A percentile compares a stretch with the other conserved stretches of the same genome.
Conservation (phyloP, 345 rosid species). For the Acer campestre region DNA sequence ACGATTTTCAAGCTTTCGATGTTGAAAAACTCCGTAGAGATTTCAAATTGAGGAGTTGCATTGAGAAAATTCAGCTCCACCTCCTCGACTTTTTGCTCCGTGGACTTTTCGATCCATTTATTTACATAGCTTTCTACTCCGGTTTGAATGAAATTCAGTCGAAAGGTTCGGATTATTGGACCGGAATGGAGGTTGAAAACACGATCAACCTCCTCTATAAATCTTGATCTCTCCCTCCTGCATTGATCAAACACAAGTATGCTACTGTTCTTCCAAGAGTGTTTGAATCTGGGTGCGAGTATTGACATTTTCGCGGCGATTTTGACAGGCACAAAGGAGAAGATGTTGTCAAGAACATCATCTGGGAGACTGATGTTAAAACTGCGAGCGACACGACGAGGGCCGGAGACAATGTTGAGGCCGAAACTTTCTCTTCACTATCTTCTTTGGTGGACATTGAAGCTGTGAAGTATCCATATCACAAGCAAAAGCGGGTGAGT, state of each 20-base stretch:
- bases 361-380: neutral
- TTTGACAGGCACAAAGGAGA: constrained; percentile 23
- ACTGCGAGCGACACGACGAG: neutral
- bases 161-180: neutral
- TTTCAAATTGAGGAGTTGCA: too few relatives aligned
- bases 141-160: constrained; percentile 7
- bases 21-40: neutral
- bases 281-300: neutral
- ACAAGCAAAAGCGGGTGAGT: too few relatives aligned
- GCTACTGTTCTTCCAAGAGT: neutral
- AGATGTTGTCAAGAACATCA: constrained; percentile 12
- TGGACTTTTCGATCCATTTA: constrained; percentile 20
- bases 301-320: neutral
- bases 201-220: neutral
- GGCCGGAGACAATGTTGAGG: neutral
- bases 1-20: neutral
- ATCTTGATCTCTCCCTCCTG: neutral
- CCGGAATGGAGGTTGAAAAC: constrained; percentile 11
- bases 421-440: neutral
- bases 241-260: constrained; percentile 14
- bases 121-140: neutral
- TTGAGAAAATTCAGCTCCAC: constrained; percentile 26
- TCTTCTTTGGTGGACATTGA: neutral
- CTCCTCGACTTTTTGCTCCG: constrained; percentile 29
- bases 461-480: too few relatives aligned